phyloP scores from a whole-genome alignment of 164 flowering plant species.

The Cinnamomum chago region DNA sequence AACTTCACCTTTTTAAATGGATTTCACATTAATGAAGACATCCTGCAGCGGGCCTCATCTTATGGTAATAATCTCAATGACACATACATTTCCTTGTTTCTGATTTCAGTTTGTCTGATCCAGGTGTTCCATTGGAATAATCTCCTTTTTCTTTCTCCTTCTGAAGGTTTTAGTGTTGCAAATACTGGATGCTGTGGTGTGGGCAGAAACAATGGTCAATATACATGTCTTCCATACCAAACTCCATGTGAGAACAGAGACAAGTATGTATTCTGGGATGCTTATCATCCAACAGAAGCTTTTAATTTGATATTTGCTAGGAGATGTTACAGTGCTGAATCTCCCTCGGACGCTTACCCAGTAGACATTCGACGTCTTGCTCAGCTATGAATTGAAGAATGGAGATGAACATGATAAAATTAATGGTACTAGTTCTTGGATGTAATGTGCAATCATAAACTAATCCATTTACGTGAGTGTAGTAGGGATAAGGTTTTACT shows the following conservation, averaged over 20 bases:
- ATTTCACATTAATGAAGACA: slow-evolving; percentile 56
- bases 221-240: slow-evolving; percentile 75
- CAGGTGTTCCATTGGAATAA: no score
- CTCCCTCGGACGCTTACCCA: slow-evolving; percentile 58
- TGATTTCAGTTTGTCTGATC: neutral
- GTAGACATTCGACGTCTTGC: slow-evolving; percentile 60
- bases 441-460: neutral
- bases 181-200: slow-evolving; percentile 90
- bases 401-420: slow-evolving; percentile 5
- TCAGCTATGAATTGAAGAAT: slow-evolving; percentile 32
- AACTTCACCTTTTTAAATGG: slow-evolving; percentile 48
- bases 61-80: neutral
- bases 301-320: slow-evolving; percentile 53
- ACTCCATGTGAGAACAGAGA: slow-evolving; percentile 64
- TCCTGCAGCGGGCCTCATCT: slow-evolving; percentile 11
- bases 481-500: no score
- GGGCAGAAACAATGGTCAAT: slow-evolving; percentile 87
- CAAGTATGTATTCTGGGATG: slow-evolving; percentile 83
- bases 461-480: no score
- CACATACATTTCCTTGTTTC: neutral
- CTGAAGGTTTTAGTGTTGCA: slow-evolving; percentile 57
- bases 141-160: neutral
- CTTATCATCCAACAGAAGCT: slow-evolving; percentile 75
- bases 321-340: slow-evolving; percentile 56
- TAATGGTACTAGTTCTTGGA: neutral